These are phyloP conservation scores for Plasmodium coatneyi DNA, from an alignment of 169 alveolate genomes.

Conservation along the genomic window DNA sequence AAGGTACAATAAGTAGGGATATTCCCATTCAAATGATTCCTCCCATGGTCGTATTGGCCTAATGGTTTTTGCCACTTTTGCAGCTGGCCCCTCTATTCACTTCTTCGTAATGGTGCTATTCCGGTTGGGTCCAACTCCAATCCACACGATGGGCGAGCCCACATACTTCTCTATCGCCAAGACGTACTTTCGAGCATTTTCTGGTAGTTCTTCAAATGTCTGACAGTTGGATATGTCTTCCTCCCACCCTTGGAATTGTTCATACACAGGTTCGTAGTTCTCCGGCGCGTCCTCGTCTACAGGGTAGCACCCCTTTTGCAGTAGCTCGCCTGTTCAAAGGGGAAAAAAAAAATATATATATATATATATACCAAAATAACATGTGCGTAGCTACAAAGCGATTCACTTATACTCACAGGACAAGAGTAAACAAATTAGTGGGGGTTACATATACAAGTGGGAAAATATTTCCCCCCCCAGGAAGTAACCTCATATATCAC, in stretches of 20 bases:
- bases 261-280: slow-evolving; percentile 89
- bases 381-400: not conserved
- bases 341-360: not conserved
- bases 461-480: not conserved
- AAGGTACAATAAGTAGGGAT: not conserved
- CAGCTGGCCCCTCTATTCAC: not conserved
- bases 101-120: slow-evolving; percentile 80
- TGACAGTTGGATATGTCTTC: slow-evolving; percentile 86
- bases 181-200: slow-evolving; percentile 88
- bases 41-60: not conserved
- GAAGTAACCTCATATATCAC: not conserved
- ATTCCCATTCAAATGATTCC: not conserved
- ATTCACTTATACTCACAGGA: not conserved
- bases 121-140: slow-evolving; percentile 92
- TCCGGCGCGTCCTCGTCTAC: slow-evolving; percentile 86
- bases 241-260: slow-evolving; percentile 91
- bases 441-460: not conserved
- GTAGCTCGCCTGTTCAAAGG: slow-evolving; percentile 71
- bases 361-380: not conserved
- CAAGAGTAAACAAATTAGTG: not conserved
- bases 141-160: slow-evolving; percentile 91
- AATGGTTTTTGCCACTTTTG: not conserved
- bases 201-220: slow-evolving; percentile 89
- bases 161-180: slow-evolving; percentile 85
- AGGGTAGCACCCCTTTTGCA: slow-evolving; percentile 88